Evolutionary conservation across 768 basidiomycete species (phyloP).

Genomic region (Russula compacta): DNA sequence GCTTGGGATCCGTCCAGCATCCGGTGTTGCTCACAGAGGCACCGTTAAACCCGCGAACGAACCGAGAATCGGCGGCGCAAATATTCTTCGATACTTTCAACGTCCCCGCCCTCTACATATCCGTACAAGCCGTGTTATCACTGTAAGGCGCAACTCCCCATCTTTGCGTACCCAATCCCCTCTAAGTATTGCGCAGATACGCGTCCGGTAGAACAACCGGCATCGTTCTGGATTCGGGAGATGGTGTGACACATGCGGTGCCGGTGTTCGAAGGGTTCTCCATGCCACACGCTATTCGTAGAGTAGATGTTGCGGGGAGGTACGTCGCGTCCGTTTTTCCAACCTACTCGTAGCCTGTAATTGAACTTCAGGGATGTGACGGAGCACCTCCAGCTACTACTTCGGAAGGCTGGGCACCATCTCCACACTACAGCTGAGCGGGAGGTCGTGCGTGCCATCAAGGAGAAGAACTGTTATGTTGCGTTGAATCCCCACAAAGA

Average conservation of each 20-base stretch:
- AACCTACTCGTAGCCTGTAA: constrained; percentile 3
- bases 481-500: constrained; percentile 90
- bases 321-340: constrained; percentile 28
- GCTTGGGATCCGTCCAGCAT: constrained; percentile 48
- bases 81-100: constrained; percentile 99
- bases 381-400: constrained; percentile 86
- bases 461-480: constrained; percentile 97
- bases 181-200: constrained; percentile 48
- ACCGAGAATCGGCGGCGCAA: constrained; percentile 94
- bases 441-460: constrained; percentile 94
- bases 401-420: constrained; percentile 91
- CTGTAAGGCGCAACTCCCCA: constrained; percentile 46
- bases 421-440: constrained; percentile 95
- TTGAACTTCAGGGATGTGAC: constrained; percentile 72
- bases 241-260: constrained; percentile 97
- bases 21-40: constrained; percentile 97
- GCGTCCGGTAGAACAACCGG: constrained; percentile 97
- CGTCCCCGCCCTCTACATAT: constrained; percentile 93
- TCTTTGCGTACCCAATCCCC: not conserved
- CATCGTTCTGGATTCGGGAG: constrained; percentile 98
- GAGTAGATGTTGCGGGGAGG: constrained; percentile 96
- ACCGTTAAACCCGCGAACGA: constrained; percentile 91
- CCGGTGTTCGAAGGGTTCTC: constrained; percentile 99
- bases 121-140: constrained; percentile 94
- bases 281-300: constrained; percentile 95